These are phyloP conservation scores for Simplicillium aogashimaense DNA, from an alignment of 2,329 filamentous ascomycete genomes.

Conservation along the genomic window DNA sequence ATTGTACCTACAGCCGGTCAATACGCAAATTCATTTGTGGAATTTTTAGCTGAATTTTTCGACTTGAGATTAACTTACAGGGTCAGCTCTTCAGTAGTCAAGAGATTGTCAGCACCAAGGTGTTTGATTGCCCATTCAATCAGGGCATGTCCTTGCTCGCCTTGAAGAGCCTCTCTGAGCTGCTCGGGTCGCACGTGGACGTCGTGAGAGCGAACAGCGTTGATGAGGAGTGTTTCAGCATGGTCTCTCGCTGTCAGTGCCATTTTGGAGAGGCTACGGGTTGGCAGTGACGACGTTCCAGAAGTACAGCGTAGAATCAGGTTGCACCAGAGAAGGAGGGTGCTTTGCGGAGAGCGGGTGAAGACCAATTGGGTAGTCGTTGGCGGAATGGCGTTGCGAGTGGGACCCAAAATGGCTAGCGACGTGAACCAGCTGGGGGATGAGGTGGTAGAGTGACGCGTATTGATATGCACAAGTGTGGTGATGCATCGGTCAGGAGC, in stretches of 20 bases:
- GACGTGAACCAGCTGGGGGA: no score
- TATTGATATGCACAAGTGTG: no score
- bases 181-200: slow-evolving; percentile 22
- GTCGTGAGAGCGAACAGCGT: slow-evolving; percentile 20
- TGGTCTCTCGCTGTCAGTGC: slow-evolving; percentile 15
- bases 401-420: no score
- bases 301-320: neutral
- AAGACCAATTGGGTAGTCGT: no score
- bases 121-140: slow-evolving; percentile 39
- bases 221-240: slow-evolving; percentile 22
- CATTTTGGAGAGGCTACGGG: slow-evolving; percentile 20
- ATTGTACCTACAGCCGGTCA: slow-evolving; percentile 30
- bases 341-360: no score
- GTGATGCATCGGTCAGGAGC: no score
- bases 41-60: neutral
- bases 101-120: slow-evolving; percentile 38
- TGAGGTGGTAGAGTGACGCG: no score
- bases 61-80: slow-evolving; percentile 27
- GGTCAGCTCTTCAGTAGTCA: slow-evolving; percentile 43
- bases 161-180: slow-evolving; percentile 24
- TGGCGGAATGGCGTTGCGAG: no score
- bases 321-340: no score
- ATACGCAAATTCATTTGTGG: no score
- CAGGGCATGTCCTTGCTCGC: slow-evolving; percentile 24
- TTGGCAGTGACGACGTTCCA: no score